Evolutionary conservation across 371 early-diverging fungal species (phyloP).

Genomic region (Actinomucor elegans): DNA sequence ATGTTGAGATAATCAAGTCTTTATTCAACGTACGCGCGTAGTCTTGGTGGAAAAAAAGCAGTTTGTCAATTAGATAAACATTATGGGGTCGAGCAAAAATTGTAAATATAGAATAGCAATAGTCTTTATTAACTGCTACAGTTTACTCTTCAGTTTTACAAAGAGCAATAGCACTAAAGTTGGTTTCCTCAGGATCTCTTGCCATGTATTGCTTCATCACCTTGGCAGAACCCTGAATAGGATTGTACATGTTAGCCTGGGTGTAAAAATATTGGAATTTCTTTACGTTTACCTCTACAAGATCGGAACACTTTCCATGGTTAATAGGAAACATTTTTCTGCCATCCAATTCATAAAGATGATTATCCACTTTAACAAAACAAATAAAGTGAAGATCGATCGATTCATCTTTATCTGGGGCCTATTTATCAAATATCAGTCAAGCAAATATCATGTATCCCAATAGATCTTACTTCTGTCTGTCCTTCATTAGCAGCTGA

Average conservation of each 20-base stretch:
- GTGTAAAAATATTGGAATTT: not conserved
- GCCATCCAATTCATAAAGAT: conserved; percentile 89
- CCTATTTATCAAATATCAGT: conserved; percentile 20
- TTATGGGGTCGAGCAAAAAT: no score
- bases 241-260: not conserved
- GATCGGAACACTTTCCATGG: conserved; percentile 69
- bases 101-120: no score
- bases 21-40: no score
- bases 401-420: conserved; percentile 68
- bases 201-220: conserved; percentile 72
- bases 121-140: no score
- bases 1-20: no score
- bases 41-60: no score
- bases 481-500: conserved; percentile 73
- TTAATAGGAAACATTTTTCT: conserved; percentile 78
- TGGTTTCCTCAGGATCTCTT: conserved; percentile 65
- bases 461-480: no score
- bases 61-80: no score
- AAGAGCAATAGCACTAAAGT: conserved; percentile 75
- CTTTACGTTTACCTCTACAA: conserved; percentile 58
- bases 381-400: conserved; percentile 85
- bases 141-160: conserved; percentile 12
- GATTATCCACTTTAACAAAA: conserved; percentile 72
- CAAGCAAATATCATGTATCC: conserved; percentile 1
- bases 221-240: conserved; percentile 57